Percentiles rank a stretch among this genome's conserved stretches.
phyloP scores from a whole-genome alignment of 2,329 filamentous ascomycete genomes.

The Stemphylium vesicarium region DNA sequence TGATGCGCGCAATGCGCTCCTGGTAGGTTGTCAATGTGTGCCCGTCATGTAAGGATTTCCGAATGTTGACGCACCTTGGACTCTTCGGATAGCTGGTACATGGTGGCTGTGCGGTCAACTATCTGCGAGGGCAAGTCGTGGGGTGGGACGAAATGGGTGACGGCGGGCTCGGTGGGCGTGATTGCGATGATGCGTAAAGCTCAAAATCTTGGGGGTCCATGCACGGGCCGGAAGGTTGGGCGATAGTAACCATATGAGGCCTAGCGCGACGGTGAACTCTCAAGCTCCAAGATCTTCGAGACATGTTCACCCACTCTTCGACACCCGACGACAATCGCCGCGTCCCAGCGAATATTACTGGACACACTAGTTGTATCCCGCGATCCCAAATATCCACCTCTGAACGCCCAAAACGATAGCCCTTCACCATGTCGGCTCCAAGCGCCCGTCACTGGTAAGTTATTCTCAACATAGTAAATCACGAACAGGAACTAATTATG shows the following conservation, averaged over 20 bases:
- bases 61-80: conserved; percentile 73
- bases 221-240: conserved; percentile 7
- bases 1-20: conserved; percentile 98
- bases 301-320: conserved; percentile 2
- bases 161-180: conserved; percentile 9
- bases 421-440: conserved; percentile 60
- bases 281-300: conserved; percentile 33
- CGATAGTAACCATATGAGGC: conserved; percentile 9
- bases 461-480: background rate
- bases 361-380: background rate
- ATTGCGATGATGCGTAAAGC: conserved; percentile 24
- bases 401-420: background rate
- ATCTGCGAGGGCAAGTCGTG: background rate
- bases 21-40: conserved; percentile 51
- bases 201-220: conserved; percentile 30
- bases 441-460: conserved; percentile 77
- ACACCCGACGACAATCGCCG: conserved; percentile 10
- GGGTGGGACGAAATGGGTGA: conserved; percentile 2
- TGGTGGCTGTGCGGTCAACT: conserved; percentile 44
- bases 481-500: conserved; percentile 22
- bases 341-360: background rate
- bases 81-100: conserved; percentile 83
- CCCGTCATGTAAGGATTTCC: background rate
- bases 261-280: conserved; percentile 15
- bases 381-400: background rate